Evolutionary conservation across 2,329 filamentous ascomycete species (phyloP).

Genomic region (Apiospora malaysiana): DNA sequence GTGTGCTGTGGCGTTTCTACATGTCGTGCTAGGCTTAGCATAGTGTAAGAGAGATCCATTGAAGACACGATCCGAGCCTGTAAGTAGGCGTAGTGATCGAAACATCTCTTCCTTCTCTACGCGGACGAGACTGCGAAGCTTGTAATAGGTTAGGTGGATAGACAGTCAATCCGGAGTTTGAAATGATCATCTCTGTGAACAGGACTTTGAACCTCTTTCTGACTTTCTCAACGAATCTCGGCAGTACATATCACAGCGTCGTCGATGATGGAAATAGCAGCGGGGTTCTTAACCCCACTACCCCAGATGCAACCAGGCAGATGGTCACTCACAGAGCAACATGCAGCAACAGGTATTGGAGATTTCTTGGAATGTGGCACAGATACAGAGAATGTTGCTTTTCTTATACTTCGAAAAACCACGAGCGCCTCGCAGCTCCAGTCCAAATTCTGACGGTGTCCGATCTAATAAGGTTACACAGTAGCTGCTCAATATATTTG

Average conservation of each 20-base stretch:
- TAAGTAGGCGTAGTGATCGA: not conserved
- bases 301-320: not conserved
- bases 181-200: not conserved
- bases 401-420: too few relatives aligned
- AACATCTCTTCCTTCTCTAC: not conserved
- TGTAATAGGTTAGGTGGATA: not conserved
- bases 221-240: not conserved
- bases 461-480: not conserved
- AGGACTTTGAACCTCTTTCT: too few relatives aligned
- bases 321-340: not conserved
- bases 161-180: not conserved
- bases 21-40: too few relatives aligned
- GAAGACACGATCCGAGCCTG: not conserved
- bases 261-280: conserved; percentile 1
- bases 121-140: not conserved
- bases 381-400: too few relatives aligned
- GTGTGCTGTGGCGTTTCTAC: not conserved
- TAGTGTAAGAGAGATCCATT: not conserved
- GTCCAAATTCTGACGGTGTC: too few relatives aligned
- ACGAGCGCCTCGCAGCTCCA: too few relatives aligned
- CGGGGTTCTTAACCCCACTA: conserved; percentile 4
- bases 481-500: not conserved
- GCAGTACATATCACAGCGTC: not conserved
- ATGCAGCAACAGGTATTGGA: not conserved
- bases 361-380: not conserved